A percentile compares a stretch with the other conserved stretches of the same genome.
Evolutionary conservation across 1,284 basidiomycete genomes (phyloP).

Genomic region (Tilletia indica): DNA sequence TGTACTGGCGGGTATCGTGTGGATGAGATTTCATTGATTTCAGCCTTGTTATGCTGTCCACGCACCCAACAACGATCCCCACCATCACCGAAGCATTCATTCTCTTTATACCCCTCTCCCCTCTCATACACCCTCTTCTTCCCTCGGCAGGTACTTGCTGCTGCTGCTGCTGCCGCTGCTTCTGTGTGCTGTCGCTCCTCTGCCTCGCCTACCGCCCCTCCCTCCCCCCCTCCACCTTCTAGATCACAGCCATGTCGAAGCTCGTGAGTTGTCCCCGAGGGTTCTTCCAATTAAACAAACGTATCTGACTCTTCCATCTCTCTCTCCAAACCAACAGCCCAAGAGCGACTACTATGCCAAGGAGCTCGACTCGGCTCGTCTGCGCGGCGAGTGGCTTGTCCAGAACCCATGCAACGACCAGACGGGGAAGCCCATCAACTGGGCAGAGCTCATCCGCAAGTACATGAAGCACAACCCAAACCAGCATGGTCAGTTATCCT

Average conservation of each 20-base stretch:
- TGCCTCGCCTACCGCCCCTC: not conserved
- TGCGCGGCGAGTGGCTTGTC: conserved; percentile 44
- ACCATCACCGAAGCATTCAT: not conserved
- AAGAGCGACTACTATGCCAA: conserved; percentile 47
- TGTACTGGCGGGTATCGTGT: too few species aligned
- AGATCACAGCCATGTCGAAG: conserved; percentile 4
- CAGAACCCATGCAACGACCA: conserved; percentile 30
- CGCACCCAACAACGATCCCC: too few species aligned
- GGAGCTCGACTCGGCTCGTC: conserved; percentile 47
- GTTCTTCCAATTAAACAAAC: too few species aligned
- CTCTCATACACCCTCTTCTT: conserved; percentile 1
- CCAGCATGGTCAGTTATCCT: conserved; percentile 25
- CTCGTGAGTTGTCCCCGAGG: not conserved
- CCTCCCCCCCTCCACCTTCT: not conserved
- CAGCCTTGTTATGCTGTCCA: too few species aligned
- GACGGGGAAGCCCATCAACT: conserved; percentile 27
- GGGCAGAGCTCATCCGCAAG: conserved; percentile 55
- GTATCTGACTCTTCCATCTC: not conserved
- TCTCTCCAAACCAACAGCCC: conserved; percentile 23
- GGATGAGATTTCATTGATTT: too few species aligned
- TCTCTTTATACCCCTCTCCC: not conserved
- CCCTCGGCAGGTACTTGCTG: not conserved
- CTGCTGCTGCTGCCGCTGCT: not conserved
- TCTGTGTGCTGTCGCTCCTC: not conserved
- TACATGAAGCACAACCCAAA: conserved; percentile 55